Base-by-base conservation (phyloP, 345 rosid species). In the Firmiana major region DNA sequence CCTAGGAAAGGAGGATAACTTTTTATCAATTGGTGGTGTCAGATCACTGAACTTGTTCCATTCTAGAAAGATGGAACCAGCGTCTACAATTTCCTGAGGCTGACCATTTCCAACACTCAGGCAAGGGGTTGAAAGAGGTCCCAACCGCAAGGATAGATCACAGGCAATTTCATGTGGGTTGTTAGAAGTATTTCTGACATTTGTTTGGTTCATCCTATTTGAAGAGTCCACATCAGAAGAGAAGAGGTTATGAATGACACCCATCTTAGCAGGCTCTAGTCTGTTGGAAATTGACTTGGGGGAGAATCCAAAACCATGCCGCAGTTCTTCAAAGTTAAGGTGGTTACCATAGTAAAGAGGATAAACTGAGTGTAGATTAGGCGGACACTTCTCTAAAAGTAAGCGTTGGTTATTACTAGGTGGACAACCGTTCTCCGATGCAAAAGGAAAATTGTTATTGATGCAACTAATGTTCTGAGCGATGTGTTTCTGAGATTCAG, bases 91-190 rank as follows among this genome's bases (percentile, higher is more conserved):
- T 43, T 51, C 78, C 34, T 76, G 59, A 22, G 5, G 66, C 46
- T 71, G 76, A 26, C n/a, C 38, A 15, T 67, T 80, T 36, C 63
- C 73, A 38, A 46, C 76, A 75, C 55, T 62, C 3, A 45, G 67
- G 70, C 73, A 54, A 40, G 85, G 73, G 40, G 81, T 70, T 11
- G 86, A 74, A 31, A 80, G 80, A 81, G 93, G 91, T 51, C 98
- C 98, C 85, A 94, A 79, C 67, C 96, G 81, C 42, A 94, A 75
- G 2, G 98, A 90, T 7, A 94, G 86, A 82, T 94, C 98, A 79
- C 97, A 90, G 26, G 74, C 82, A 42, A 62, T 81, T 24, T 81
- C 83, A 15, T 48, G 67, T 7, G 73, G 77, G 21, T 45, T 78
- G 48, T 79, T 54, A 31, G 69, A 75, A 63, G 58, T 21, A 45